Evolutionary conservation across 2,329 filamentous ascomycete species (phyloP).

Genomic region (Aspergillus fumigatiaffinis): DNA sequence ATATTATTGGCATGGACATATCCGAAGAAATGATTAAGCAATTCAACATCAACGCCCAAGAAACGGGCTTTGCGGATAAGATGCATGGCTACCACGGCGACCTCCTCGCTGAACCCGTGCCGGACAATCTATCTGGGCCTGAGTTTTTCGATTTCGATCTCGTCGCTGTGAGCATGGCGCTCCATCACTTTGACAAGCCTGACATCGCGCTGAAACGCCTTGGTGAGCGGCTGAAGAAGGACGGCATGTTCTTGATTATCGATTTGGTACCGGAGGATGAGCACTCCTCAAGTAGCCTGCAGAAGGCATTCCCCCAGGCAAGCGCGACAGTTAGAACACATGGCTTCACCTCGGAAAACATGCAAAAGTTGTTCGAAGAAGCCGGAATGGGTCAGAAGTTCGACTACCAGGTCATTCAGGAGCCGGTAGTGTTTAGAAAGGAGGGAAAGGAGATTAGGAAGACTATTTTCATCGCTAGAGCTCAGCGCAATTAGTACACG

Average conservation of each 20-base stretch:
- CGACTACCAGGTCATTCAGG: constrained; percentile 51
- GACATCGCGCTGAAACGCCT: constrained; percentile 56
- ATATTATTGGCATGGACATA: constrained; percentile 66
- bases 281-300: constrained; percentile 13
- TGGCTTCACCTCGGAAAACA: constrained; percentile 60
- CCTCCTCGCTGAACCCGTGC: constrained; percentile 49
- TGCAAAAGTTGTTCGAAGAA: constrained; percentile 58
- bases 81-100: constrained; percentile 59
- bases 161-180: constrained; percentile 58
- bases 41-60: constrained; percentile 60
- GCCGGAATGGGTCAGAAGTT: constrained; percentile 60
- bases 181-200: constrained; percentile 67
- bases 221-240: constrained; percentile 58
- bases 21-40: constrained; percentile 65
- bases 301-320: constrained; percentile 31
- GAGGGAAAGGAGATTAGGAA: constrained; percentile 21
- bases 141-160: constrained; percentile 69
- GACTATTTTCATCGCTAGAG: constrained; percentile 32
- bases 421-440: constrained; percentile 45
- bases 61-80: constrained; percentile 49
- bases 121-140: constrained; percentile 54
- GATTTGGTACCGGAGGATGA: constrained; percentile 60
- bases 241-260: constrained; percentile 64
- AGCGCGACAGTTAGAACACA: constrained; percentile 58
- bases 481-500: constrained; percentile 16